Conservation (phyloP, 202 grass and related monocot species). For the Cymbopogon flexuosus region DNA sequence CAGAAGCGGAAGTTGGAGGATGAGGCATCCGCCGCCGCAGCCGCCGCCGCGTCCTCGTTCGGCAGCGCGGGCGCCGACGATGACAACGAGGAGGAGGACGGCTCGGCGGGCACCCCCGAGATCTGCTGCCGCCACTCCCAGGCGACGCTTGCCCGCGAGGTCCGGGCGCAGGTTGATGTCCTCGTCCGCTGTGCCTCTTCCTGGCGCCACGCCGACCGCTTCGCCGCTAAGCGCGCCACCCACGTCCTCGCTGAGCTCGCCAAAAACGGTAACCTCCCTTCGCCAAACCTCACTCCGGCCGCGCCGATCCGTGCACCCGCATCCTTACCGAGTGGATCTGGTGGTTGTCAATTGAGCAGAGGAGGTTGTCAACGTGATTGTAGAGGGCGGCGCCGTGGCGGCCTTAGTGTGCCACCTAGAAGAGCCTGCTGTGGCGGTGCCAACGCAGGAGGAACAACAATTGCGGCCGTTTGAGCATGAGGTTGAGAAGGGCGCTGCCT, state of each 20-base stretch:
- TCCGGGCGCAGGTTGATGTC: constrained; percentile 73
- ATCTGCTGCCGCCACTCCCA: constrained; percentile 72
- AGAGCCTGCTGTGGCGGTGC: constrained; percentile 38
- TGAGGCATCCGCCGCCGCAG: constrained; percentile 35
- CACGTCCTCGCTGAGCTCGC: constrained; percentile 80
- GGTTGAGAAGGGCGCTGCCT: constrained; percentile 96
- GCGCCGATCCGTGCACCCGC: constrained; percentile 29
- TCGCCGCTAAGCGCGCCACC: constrained; percentile 76
- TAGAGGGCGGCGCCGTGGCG: constrained; percentile 83
- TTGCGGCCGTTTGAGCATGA: constrained; percentile 77
- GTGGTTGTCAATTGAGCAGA: constrained; percentile 46
- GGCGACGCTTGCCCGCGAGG: constrained; percentile 55
- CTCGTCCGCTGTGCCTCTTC: constrained; percentile 76
- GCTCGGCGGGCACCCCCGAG: constrained; percentile 42
- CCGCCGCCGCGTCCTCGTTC: constrained; percentile 31
- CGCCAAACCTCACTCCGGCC: not conserved
- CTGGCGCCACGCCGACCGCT: constrained; percentile 74
- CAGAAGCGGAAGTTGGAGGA: constrained; percentile 79
- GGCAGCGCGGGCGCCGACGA: constrained; percentile 49
- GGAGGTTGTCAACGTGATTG: constrained; percentile 88
- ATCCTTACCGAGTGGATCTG: constrained; percentile 47
- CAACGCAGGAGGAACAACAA: constrained; percentile 39
- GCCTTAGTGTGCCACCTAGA: constrained; percentile 75
- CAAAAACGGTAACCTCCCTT: constrained; percentile 67
- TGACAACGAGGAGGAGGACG: constrained; percentile 54